A percentile compares a stretch with the other conserved stretches of the same genome.
Evolutionary conservation across 2,329 filamentous ascomycete genomes (phyloP).

Genomic region (Aureobasidium sp.): DNA sequence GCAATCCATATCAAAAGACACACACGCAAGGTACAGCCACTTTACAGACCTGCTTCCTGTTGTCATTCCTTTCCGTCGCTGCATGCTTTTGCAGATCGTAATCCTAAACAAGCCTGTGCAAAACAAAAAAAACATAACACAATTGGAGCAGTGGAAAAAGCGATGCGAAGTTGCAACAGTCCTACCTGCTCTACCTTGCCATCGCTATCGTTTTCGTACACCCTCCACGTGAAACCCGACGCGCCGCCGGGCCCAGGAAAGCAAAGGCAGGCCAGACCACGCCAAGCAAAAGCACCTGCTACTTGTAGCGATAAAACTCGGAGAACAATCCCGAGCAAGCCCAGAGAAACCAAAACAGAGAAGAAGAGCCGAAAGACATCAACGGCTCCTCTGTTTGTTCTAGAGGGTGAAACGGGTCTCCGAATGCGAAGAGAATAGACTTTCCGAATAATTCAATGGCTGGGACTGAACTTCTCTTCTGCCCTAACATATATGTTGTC

Average conservation of each 20-base stretch:
- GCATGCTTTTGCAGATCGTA: not conserved
- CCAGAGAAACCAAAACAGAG: not conserved
- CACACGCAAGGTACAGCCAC: not conserved
- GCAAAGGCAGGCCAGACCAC: not conserved
- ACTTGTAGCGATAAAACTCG: not conserved
- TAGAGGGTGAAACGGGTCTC: not conserved
- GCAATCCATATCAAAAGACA: not conserved
- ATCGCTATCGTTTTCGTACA: not conserved
- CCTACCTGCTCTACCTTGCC: not conserved
- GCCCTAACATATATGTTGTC: not conserved
- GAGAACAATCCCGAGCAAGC: not conserved
- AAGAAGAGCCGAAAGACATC: not conserved
- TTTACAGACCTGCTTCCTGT: too few relatives aligned
- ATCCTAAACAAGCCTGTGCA: not conserved
- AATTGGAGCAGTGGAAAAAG: not conserved
- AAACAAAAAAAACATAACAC: not conserved
- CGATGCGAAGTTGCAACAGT: not conserved
- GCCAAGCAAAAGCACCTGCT: constrained; percentile 1
- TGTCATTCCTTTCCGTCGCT: not conserved
- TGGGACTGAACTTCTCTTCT: not conserved
- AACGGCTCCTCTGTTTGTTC: not conserved
- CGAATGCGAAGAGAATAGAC: not conserved
- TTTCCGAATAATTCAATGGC: not conserved
- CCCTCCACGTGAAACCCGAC: too few relatives aligned
- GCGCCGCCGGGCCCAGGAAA: not conserved